Evolutionary conservation across 192 early-diverging fungal species (phyloP), one percentile per base, ranked within the genome.

Genomic region (Chytriomyces sp.): DNA sequence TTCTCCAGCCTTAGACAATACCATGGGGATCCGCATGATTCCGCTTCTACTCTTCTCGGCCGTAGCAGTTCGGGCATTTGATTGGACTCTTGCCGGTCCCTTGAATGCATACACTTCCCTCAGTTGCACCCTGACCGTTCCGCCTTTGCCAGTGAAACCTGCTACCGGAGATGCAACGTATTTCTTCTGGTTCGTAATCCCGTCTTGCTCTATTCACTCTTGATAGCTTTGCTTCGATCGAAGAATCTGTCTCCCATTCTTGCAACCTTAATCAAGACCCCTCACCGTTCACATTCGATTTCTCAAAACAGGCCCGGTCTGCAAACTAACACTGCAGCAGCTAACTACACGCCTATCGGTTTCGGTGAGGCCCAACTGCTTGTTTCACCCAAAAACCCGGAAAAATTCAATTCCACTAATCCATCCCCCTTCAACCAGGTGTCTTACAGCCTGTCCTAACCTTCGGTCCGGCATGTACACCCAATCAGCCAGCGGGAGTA

Each of bases 111-210:
- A 58, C 68, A 70, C 68, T 26, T 37, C 56, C 53, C 37, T 70
- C 37, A 59, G 39, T 7, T n/a, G 12, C 55, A 59, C 54, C 5
- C 34, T 70, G 34, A 38, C 38, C 17, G 68, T 70, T 10, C 68
- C 68, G n/a, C 68, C 68, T 19, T 54, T 70, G 6, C 68, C 68
- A 3, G 19, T 5, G 37, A 25, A 17, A 25, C 68, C 68, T 1
- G 28, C 68, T 10, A 55, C 53, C 22, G 68, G 68, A 19, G 49
- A 52, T 10, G 68, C 68, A 22, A 70, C 68, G 49, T 70, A 70
- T 57, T 70, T 70, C n/a, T 70, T 59, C 68, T 70, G 68, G 68
- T 57, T 8, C 44, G n/a, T 49, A 12, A 49, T n/a, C n/a, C 44
- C 8, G n/a, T 49, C 10, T 49, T n/a, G 8, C 44, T 8, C 44